Evolutionary conservation across 2,329 filamentous ascomycete genomes (phyloP), one percentile per base, ranked within the genome.

Genomic region (Talaromyces sp.): DNA sequence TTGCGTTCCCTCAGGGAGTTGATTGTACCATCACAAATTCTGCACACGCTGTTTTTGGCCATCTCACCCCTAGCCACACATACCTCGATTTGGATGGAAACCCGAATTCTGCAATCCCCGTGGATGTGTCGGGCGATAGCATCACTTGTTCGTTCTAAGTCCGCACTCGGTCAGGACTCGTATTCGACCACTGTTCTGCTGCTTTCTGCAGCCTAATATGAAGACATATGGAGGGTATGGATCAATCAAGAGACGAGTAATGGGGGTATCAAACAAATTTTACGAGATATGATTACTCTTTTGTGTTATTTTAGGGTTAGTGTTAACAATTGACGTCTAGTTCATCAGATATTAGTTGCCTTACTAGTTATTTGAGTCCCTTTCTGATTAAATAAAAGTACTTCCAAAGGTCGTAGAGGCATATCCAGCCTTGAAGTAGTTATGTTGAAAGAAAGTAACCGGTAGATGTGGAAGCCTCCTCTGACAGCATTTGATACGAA

Each of bases 71-170:
- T 9, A 28, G 25, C 6, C 21, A 46, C 11, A 58, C 39, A 7
- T 58, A 54, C 17, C 3, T 53, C 25, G 56, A 58, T 33, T 28
- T 58, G 19, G 50, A 58, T 11, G 48, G 56, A 15, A 54, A 58
- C 31, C 39, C 50, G 21, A n/a, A 19, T 31, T 50, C 31, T 19
- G 50, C 56, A 45, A 22, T 19, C 21, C 56, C 56, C 3, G 37
- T 58, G n/a, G 56, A 58, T 50, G 48, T 58, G n/a, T 19, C 56
- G 1, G 40, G 21, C 25, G 21, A 39, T n/a, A 31, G 17, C 22
- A 58, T 58, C 50, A 21, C 9, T n/a, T 58, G 56, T 52, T 52
- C 17, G 17, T 51, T 36, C 19, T 51, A 51, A n/a, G 5, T 21
- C 22, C 25, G n/a, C 2, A 3, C 22, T 17, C 15, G 10, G 7